phyloP scores from a whole-genome alignment of 108 stramenopile genomes.

The Aurantiochytrium sp. region DNA sequence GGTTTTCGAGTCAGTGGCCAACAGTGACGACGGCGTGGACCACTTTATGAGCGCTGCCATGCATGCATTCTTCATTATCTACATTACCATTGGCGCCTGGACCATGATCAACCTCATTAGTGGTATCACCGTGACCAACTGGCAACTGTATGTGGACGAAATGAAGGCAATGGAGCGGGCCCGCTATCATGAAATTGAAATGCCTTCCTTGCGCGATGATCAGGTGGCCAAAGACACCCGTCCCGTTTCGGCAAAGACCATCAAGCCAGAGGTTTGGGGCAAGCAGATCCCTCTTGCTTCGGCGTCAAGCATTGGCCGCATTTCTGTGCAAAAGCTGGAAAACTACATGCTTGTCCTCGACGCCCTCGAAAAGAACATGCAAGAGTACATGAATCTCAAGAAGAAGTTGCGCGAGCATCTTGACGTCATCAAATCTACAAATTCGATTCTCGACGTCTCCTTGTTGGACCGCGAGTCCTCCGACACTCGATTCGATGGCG shows the following conservation, averaged over 20 bases:
- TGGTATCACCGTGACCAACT: conserved; percentile 9
- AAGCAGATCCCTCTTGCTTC: background rate
- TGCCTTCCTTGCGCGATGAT: background rate
- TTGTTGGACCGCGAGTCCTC: background rate
- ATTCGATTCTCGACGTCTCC: background rate
- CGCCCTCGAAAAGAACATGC: background rate
- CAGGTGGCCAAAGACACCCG: background rate
- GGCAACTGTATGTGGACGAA: background rate
- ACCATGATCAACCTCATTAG: background rate
- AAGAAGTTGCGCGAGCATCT: background rate
- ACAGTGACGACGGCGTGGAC: background rate
- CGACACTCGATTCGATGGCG: background rate
- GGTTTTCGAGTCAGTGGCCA: background rate
- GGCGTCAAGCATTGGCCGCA: conserved; percentile 11
- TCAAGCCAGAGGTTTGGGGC: background rate
- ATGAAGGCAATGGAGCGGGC: conserved; percentile 6
- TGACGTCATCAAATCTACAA: background rate
- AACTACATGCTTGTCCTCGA: conserved; percentile 3
- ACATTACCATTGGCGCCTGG: background rate
- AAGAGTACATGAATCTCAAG: background rate
- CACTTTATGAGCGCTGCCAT: background rate
- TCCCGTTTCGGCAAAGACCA: background rate
- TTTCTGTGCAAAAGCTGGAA: conserved; percentile 6
- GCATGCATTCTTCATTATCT: background rate
- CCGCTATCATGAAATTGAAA: background rate